Percentiles rank a stretch among this genome's conserved stretches.
phyloP scores from a whole-genome alignment of 345 rosid species.

The Dimocarpus longan region DNA sequence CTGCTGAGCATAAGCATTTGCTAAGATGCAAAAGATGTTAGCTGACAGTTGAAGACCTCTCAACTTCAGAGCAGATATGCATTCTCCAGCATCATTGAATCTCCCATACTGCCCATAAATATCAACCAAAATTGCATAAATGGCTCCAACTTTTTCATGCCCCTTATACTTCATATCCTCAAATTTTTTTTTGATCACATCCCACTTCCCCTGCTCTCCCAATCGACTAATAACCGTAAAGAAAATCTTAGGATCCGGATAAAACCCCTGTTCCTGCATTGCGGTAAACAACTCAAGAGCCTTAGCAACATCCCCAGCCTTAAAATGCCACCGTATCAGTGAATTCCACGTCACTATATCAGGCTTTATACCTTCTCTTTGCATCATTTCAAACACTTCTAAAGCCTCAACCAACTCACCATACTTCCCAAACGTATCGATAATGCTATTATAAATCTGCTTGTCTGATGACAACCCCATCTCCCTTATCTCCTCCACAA shows the following conservation, averaged over 20 bases:
- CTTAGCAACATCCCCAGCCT: conserved; percentile 44
- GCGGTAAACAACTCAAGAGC: conserved; percentile 53
- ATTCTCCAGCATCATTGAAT: conserved; percentile 53
- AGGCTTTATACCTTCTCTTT: conserved; percentile 46
- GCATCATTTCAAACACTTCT: conserved; percentile 49
- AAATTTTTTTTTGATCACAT: conserved; percentile 43
- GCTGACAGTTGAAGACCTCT: conserved; percentile 53
- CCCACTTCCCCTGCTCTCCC: conserved; percentile 74
- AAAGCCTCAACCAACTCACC: conserved; percentile 63
- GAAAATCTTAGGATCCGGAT: conserved; percentile 69
- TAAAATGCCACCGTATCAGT: conserved; percentile 64
- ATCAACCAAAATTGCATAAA: conserved; percentile 58
- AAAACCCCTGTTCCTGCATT: conserved; percentile 64
- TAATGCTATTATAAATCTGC: conserved; percentile 55
- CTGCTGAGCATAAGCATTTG: conserved; percentile 85
- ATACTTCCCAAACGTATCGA: conserved; percentile 65
- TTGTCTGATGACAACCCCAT: conserved; percentile 50
- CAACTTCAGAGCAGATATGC: conserved; percentile 54
- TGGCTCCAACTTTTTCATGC: conserved; percentile 38
- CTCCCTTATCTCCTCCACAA: conserved; percentile 57
- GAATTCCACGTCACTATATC: conserved; percentile 67
- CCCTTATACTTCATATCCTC: conserved; percentile 47
- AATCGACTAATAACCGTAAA: conserved; percentile 49
- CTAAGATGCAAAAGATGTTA: conserved; percentile 56
- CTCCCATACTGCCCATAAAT: conserved; percentile 66